Conservation (phyloP, 208 protist genomes). For the Borovskyia barvae region DNA sequence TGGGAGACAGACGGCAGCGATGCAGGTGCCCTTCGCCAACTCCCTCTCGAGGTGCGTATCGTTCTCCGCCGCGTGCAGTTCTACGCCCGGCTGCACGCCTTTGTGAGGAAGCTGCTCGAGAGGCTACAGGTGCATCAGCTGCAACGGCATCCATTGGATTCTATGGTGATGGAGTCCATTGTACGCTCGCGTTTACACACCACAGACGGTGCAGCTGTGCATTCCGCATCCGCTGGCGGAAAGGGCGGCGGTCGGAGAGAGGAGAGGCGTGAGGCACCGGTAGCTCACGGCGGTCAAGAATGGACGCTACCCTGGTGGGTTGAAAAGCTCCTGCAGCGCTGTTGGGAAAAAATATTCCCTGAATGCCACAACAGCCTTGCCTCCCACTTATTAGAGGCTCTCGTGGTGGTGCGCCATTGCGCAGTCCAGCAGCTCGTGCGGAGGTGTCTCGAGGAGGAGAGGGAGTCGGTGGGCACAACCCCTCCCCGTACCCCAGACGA, state of each 20-base stretch:
- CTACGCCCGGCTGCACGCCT: conserved; percentile 15
- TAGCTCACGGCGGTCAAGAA: too few species aligned
- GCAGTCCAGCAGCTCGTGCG: too few species aligned
- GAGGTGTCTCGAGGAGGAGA: too few species aligned
- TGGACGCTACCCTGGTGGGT: too few species aligned
- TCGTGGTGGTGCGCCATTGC: too few species aligned
- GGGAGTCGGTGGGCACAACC: too few species aligned
- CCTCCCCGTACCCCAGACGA: too few species aligned
- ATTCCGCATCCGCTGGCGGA: too few species aligned
- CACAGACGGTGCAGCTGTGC: not conserved
- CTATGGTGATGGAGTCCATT: conserved; percentile 2
- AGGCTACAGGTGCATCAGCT: not conserved
- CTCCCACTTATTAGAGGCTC: too few species aligned
- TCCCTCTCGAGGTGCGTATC: not conserved
- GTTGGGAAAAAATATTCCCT: too few species aligned
- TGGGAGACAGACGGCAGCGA: not conserved
- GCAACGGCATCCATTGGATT: not conserved
- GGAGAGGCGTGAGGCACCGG: not conserved
- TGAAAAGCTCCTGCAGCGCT: too few species aligned
- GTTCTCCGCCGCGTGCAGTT: conserved; percentile 3
- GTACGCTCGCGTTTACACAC: conserved; percentile 3
- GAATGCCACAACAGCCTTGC: too few species aligned
- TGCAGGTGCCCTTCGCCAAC: not conserved
- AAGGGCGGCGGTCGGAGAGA: not conserved
- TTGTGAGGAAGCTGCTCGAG: conserved; percentile 2